phyloP scores from a whole-genome alignment of 2,329 filamentous ascomycete genomes.

The Rosellinia necatrix region DNA sequence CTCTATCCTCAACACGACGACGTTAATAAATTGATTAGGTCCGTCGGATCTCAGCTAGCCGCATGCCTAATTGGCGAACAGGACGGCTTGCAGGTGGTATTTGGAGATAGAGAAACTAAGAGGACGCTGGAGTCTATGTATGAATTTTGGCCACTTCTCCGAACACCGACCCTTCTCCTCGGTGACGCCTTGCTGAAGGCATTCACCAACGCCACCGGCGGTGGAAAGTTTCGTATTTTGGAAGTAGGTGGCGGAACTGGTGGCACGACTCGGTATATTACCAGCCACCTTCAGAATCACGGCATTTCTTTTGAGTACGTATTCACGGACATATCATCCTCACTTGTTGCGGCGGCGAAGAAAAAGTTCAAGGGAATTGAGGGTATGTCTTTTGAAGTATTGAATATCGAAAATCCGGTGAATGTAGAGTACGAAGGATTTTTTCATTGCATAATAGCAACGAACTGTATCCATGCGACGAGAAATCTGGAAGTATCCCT shows the following conservation, averaged over 20 bases:
- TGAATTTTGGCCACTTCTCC: constrained; percentile 29
- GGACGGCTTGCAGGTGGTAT: constrained; percentile 32
- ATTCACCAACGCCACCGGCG: neutral
- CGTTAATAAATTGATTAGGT: constrained; percentile 28
- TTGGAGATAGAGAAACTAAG: constrained; percentile 29
- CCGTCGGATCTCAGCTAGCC: constrained; percentile 27
- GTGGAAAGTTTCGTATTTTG: constrained; percentile 21
- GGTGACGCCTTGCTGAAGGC: constrained; percentile 10
- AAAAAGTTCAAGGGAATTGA: constrained; percentile 7
- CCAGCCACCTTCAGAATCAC: constrained; percentile 7
- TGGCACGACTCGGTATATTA: constrained; percentile 16
- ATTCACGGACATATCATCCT: constrained; percentile 18
- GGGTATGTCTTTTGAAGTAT: constrained; percentile 9
- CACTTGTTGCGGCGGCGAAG: constrained; percentile 11
- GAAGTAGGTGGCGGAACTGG: constrained; percentile 19
- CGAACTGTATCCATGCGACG: constrained; percentile 19
- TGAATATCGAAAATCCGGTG: constrained; percentile 13
- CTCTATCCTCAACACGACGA: constrained; percentile 21
- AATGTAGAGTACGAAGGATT: neutral
- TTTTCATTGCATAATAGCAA: constrained; percentile 17
- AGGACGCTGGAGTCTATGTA: constrained; percentile 34
- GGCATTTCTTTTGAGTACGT: constrained; percentile 17
- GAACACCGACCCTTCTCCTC: constrained; percentile 7
- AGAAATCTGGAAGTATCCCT: constrained; percentile 11
- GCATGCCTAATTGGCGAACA: constrained; percentile 30